These are phyloP conservation scores for Syzygium malaccense DNA, from an alignment of 441 rosid genomes.

Conservation along the genomic window DNA sequence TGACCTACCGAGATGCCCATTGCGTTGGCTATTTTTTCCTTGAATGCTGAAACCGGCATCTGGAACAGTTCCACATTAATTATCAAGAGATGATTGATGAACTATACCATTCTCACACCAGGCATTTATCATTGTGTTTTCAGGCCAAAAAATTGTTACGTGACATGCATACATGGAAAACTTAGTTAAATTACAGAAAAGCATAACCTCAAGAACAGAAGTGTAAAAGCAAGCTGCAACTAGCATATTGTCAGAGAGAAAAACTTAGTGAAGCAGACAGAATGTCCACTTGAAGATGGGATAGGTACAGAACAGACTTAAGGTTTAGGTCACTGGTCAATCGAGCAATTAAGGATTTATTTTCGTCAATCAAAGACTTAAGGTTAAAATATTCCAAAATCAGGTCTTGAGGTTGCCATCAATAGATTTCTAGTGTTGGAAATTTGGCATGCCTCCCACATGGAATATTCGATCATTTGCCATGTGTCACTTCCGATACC, in stretches of 20 bases:
- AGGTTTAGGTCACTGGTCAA: background rate
- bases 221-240: background rate
- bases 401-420: background rate
- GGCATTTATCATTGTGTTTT: background rate
- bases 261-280: background rate
- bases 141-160: background rate
- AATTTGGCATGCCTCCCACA: background rate
- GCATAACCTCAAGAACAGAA: background rate
- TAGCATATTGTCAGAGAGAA: background rate
- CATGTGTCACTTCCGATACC: background rate
- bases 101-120: background rate
- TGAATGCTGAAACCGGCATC: constrained; percentile 67
- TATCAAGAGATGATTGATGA: background rate
- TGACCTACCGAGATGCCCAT: constrained; percentile 77
- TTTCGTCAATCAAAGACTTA: background rate
- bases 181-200: background rate
- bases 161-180: background rate
- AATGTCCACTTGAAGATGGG: constrained; percentile 41
- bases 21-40: constrained; percentile 79
- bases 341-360: background rate
- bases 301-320: background rate
- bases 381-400: background rate
- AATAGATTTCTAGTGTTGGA: background rate
- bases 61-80: constrained; percentile 24
- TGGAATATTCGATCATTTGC: background rate